Evolutionary conservation across 208 protist genomes (phyloP).

Genomic region (Trypanosoma cruzi): DNA sequence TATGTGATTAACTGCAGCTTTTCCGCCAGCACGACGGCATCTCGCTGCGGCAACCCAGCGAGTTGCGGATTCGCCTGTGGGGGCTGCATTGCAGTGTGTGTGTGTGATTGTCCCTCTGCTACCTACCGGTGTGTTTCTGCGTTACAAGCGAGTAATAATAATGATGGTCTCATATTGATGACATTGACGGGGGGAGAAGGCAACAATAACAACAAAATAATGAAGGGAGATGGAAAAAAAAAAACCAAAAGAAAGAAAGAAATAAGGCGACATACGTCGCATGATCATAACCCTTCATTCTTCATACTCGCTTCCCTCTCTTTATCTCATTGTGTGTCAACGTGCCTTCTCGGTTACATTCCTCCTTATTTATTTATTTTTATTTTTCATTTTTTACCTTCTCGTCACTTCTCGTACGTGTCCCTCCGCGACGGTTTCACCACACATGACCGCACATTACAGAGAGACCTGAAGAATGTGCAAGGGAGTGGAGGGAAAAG

Average conservation of each 20-base stretch:
- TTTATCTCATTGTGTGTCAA: background rate
- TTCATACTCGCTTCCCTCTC: background rate
- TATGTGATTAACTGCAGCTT: constrained; percentile 55
- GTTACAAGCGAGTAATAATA: too few relatives aligned
- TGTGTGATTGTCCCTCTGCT: background rate
- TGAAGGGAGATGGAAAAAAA: too few relatives aligned
- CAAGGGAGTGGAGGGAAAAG: too few relatives aligned
- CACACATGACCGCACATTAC: background rate
- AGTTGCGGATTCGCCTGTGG: constrained; percentile 55
- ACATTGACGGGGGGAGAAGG: too few relatives aligned
- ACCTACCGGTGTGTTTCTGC: background rate
- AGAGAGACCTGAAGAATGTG: too few relatives aligned
- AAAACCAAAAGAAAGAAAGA: background rate
- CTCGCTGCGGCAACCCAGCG: constrained; percentile 52
- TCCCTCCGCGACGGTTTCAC: too few relatives aligned
- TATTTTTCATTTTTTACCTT: background rate
- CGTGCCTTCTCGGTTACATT: background rate
- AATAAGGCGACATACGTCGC: background rate
- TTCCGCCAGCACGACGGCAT: constrained; percentile 71
- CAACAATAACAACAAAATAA: too few relatives aligned
- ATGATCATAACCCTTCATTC: background rate
- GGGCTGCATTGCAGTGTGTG: constrained; percentile 50
- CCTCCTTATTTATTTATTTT: constrained; percentile 5
- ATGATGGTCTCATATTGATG: too few relatives aligned
- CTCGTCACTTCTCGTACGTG: too few relatives aligned